A percentile compares a stretch with the other conserved stretches of the same genome.
Evolutionary conservation across 345 rosid species (phyloP).

Genomic region (Mangifera indica): DNA sequence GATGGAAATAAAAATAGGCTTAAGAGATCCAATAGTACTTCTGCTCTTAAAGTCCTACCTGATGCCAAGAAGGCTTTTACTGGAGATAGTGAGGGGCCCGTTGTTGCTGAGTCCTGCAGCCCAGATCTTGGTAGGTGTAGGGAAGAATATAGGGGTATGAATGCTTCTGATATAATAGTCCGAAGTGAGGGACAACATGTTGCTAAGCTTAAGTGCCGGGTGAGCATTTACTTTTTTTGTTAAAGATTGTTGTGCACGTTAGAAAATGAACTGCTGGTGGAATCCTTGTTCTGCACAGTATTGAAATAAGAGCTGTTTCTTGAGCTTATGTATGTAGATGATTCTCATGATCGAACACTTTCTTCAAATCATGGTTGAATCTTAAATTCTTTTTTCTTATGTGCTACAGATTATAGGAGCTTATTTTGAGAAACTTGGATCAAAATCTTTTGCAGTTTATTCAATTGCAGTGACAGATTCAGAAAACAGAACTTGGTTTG

Average conservation of each 20-base stretch:
- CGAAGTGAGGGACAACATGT: conserved; percentile 46
- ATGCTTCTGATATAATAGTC: conserved; percentile 37
- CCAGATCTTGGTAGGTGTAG: conserved; percentile 45
- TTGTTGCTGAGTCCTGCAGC: conserved; percentile 75
- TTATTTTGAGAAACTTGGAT: conserved; percentile 84
- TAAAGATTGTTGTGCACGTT: conserved; percentile 19
- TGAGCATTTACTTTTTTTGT: conserved; percentile 34
- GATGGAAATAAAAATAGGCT: conserved; percentile 59
- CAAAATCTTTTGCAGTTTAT: conserved; percentile 97
- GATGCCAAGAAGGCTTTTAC: conserved; percentile 44
- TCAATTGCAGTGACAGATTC: conserved; percentile 93
- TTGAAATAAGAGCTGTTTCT: conserved; percentile 22
- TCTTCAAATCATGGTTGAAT: conserved; percentile 10
- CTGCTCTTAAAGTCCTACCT: conserved; percentile 55
- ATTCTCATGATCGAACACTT: background rate
- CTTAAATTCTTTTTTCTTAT: conserved; percentile 17
- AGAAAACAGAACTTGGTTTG: conserved; percentile 84
- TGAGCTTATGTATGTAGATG: conserved; percentile 15
- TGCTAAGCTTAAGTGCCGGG: conserved; percentile 79
- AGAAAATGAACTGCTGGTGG: conserved; percentile 11
- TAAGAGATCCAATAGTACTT: conserved; percentile 84
- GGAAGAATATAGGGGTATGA: conserved; percentile 34
- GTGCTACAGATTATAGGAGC: conserved; percentile 87
- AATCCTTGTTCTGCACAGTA: conserved; percentile 14
- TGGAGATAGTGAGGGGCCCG: conserved; percentile 56